Evolutionary conservation across 176 grass and related monocot genomes (phyloP).

Genomic region (Cenchrus americanus): DNA sequence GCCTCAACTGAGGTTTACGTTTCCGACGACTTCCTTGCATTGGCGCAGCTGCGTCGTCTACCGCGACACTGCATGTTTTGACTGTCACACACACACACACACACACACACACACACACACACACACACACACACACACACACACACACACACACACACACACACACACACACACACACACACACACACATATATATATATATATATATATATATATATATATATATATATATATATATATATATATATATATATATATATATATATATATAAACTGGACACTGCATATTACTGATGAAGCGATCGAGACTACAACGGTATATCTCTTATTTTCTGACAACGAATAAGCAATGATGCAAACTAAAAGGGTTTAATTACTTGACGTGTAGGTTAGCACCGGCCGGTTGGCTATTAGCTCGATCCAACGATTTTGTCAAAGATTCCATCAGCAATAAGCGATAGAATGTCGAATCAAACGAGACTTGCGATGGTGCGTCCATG

Average conservation of each 20-base stretch:
- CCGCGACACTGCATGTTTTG: background rate
- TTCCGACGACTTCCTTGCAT: background rate
- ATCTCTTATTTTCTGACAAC: background rate
- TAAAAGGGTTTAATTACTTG: background rate
- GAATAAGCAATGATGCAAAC: background rate
- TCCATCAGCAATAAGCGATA: background rate
- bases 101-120: no score
- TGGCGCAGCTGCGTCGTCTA: background rate
- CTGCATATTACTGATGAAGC: background rate
- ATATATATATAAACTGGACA: no score
- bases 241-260: no score
- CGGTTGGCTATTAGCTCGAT: background rate
- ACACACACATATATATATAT: no score
- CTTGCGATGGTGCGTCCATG: background rate
- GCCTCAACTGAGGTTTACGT: background rate
- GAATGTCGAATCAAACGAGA: background rate
- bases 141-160: no score
- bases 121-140: no score
- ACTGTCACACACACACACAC: background rate
- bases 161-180: no score
- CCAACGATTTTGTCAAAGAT: background rate
- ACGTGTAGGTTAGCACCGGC: no score
- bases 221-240: no score
- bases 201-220: no score
- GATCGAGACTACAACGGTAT: background rate